Conservation (phyloP, 805 yeast genomes). For the Saturnispora gosingensis region DNA sequence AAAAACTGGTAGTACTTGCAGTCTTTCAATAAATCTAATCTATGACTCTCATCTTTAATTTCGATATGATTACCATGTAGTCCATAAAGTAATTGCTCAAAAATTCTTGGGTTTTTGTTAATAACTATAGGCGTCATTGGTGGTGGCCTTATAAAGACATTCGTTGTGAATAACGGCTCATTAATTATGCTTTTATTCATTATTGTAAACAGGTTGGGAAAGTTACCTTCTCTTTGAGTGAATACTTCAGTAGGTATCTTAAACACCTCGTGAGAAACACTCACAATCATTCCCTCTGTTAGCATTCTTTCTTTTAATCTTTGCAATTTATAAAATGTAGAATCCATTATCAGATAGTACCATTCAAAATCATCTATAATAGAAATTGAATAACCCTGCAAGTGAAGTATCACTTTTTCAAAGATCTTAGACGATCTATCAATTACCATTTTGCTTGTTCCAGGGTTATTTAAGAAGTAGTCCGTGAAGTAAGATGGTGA, state of each 20-base stretch:
- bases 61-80: conserved; percentile 46
- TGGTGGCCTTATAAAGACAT: conserved; percentile 61
- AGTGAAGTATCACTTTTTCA: conserved; percentile 54
- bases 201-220: conserved; percentile 68
- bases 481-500: conserved; percentile 83
- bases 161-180: conserved; percentile 34
- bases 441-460: conserved; percentile 38
- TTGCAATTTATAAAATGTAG: conserved; percentile 59
- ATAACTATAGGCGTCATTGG: conserved; percentile 52
- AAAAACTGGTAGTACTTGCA: conserved; percentile 69
- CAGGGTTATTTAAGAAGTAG: conserved; percentile 40
- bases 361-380: conserved; percentile 53
- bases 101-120: conserved; percentile 44
- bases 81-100: conserved; percentile 43
- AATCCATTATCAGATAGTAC: conserved; percentile 57
- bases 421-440: conserved; percentile 71
- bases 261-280: conserved; percentile 53
- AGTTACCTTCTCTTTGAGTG: conserved; percentile 47
- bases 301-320: conserved; percentile 40
- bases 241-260: conserved; percentile 50
- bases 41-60: conserved; percentile 43
- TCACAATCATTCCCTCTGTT: conserved; percentile 46
- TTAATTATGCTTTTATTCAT: conserved; percentile 43
- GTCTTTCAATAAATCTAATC: conserved; percentile 53
- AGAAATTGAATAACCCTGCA: conserved; percentile 70